Evolutionary conservation across 148 eudicot species (phyloP).

Genomic region (Tetragonia tetragonoides): DNA sequence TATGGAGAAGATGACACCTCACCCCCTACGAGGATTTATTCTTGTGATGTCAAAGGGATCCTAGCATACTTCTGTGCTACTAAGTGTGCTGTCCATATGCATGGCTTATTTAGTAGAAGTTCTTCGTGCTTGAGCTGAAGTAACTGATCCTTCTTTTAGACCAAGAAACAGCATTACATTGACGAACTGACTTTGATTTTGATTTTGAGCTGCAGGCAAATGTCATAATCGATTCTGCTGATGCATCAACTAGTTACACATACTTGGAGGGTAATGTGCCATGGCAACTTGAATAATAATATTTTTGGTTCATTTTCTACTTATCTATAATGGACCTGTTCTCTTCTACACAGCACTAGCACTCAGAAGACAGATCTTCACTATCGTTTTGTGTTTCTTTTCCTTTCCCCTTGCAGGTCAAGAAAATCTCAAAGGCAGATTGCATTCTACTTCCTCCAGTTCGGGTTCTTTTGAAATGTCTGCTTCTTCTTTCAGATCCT

Average conservation of each 20-base stretch:
- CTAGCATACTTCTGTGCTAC: background rate
- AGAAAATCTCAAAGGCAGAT: slow-evolving; percentile 15
- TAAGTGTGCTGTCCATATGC: slow-evolving; percentile 39
- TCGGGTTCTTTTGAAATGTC: slow-evolving; percentile 34
- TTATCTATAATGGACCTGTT: slow-evolving; percentile 6
- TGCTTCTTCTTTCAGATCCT: slow-evolving; percentile 36
- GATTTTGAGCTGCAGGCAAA: slow-evolving; percentile 31
- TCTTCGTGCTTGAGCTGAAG: slow-evolving; percentile 48
- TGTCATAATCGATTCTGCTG: slow-evolving; percentile 24
- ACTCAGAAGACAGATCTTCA: background rate
- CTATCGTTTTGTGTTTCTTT: background rate
- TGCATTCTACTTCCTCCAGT: slow-evolving; percentile 26
- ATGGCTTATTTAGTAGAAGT: slow-evolving; percentile 59
- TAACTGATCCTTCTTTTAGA: slow-evolving; percentile 36
- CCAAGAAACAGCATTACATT: slow-evolving; percentile 50
- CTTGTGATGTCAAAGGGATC: slow-evolving; percentile 3
- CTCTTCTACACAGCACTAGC: background rate
- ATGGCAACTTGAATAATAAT: background rate
- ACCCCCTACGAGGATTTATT: background rate
- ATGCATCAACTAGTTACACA: slow-evolving; percentile 31
- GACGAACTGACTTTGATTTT: slow-evolving; percentile 59
- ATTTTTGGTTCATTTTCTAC: background rate
- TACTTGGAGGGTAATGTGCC: slow-evolving; percentile 37
- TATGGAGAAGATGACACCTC: background rate
- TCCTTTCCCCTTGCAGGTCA: slow-evolving; percentile 35